These are phyloP conservation scores for Aquilaria malaccensis DNA, from an alignment of 345 rosid genomes.

Conservation along the genomic window DNA sequence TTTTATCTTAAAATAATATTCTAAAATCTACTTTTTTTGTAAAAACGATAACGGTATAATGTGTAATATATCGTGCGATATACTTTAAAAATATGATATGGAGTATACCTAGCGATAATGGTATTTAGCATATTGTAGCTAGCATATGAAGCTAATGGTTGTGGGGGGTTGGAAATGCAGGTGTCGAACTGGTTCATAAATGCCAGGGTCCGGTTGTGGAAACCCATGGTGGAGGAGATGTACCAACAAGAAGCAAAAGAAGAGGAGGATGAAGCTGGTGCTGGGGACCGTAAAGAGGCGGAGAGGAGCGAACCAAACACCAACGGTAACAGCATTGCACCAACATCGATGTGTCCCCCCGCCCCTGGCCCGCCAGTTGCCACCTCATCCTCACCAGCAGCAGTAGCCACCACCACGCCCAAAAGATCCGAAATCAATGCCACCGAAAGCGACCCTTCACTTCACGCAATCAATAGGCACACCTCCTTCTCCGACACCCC, in stretches of 20 bases:
- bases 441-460: conserved; percentile 69
- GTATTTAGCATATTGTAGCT: conserved; percentile 15
- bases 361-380: conserved; percentile 20
- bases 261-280: conserved; percentile 15
- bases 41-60: too few species aligned
- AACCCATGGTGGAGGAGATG: conserved; percentile 99
- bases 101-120: conserved; percentile 12
- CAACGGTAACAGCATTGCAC: conserved; percentile 33
- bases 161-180: conserved; percentile 25
- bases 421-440: conserved; percentile 59
- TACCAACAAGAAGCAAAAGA: conserved; percentile 84
- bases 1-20: too few species aligned
- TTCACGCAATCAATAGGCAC: conserved; percentile 35
- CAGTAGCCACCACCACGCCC: conserved; percentile 23
- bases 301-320: conserved; percentile 25
- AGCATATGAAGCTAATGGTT: background rate
- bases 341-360: conserved; percentile 46
- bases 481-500: conserved; percentile 33
- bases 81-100: too few species aligned
- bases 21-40: too few species aligned
- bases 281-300: conserved; percentile 20
- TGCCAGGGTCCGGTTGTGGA: conserved; percentile 98
- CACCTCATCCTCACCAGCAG: conserved; percentile 18
- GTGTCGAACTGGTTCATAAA: conserved; percentile 99
- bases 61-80: too few species aligned